A percentile compares a stretch with the other conserved stretches of the same genome.
These are phyloP conservation scores for Phytopythium aichiense DNA, from an alignment of 352 stramenopile genomes.

Conservation along the genomic window DNA sequence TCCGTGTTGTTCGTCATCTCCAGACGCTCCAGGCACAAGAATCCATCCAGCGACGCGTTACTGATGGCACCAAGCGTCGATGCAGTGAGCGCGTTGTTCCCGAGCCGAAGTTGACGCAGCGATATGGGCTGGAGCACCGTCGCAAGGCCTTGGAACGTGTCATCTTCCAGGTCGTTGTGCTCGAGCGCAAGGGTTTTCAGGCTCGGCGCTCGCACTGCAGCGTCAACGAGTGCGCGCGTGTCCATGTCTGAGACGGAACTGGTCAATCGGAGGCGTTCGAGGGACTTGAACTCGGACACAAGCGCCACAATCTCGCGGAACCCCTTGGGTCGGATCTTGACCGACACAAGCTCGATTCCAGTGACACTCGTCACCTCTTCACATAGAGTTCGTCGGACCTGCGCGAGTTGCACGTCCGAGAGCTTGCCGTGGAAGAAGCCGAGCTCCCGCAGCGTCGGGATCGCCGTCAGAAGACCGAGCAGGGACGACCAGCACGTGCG, in stretches of 20 bases:
- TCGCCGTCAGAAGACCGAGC: conserved; percentile 22
- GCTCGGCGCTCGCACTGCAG: conserved; percentile 23
- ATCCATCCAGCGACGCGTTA: conserved; percentile 39
- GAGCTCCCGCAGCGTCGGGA: conserved; percentile 36
- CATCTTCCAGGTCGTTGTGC: conserved; percentile 76
- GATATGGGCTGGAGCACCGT: conserved; percentile 18
- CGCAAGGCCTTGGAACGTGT: conserved; percentile 39
- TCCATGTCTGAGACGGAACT: conserved; percentile 61
- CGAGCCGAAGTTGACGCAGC: conserved; percentile 45
- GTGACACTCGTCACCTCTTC: conserved; percentile 17
- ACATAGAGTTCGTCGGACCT: conserved; percentile 28
- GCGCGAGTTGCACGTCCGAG: conserved; percentile 33
- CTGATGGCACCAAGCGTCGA: conserved; percentile 42
- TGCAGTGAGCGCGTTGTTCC: conserved; percentile 54
- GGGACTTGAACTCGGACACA: conserved; percentile 25
- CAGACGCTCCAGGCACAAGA: conserved; percentile 43
- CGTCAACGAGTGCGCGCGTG: conserved; percentile 42
- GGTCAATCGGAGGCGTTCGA: conserved; percentile 50
- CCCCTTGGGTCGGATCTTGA: conserved; percentile 46
- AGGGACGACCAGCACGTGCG: conserved; percentile 41
- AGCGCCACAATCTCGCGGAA: conserved; percentile 46
- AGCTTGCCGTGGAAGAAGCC: conserved; percentile 76
- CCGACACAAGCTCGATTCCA: conserved; percentile 61
- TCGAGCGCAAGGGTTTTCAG: conserved; percentile 58
- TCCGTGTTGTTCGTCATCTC: conserved; percentile 68